Base-by-base conservation (phyloP, 2,329 filamentous ascomycete genomes). In the Nakataea oryzae region DNA sequence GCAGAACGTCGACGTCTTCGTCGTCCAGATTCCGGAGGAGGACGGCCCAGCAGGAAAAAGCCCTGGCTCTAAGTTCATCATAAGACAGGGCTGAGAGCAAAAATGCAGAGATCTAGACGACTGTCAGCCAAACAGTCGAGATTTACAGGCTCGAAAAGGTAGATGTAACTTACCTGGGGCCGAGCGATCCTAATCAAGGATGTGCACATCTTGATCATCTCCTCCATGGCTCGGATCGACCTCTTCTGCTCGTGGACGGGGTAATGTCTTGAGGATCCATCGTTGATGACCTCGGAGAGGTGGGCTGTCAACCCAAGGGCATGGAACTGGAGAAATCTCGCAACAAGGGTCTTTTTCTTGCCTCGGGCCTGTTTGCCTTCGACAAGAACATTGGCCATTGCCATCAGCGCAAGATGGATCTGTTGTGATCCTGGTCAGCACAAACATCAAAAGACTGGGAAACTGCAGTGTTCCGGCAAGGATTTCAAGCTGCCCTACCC, bases 281-380 rank as follows among this genome's bases (percentile, higher is more conserved):
- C 88, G 68, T 93, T 95, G 63, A 97, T 86, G 12, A 83, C 77
- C 61, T 93, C 87, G 0, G 90, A 91, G 66, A 97, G 86, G 47
- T 88, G 84, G 8, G 91, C 87, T 74, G 97, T 92, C 61, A 97
- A 86, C 7, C 92, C 93, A 8, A 99, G 82, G 41, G 96, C 86
- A 71, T 97, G 88, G 32, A 85, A 83, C 65, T 96, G 87, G 55
- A 97, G 83, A 70, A 96, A 97, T 0, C 83, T 78, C 1, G 86
- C 87, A 28, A 96, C 79, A 1, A 84, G 75, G 63, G 88, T 85
- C 2, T 72, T 72, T 63, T 79, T 81, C 66, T 80, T 83, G 57
- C 64, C 54, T 63, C 63, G 57, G 60, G 63, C 41, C 65, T 61
- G 32, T 13, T 57, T 60, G 34, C 64, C 63, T 5, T 57, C 59